phyloP scores from a whole-genome alignment of 257 asterid species.

The Solanum corneliomulleri region DNA sequence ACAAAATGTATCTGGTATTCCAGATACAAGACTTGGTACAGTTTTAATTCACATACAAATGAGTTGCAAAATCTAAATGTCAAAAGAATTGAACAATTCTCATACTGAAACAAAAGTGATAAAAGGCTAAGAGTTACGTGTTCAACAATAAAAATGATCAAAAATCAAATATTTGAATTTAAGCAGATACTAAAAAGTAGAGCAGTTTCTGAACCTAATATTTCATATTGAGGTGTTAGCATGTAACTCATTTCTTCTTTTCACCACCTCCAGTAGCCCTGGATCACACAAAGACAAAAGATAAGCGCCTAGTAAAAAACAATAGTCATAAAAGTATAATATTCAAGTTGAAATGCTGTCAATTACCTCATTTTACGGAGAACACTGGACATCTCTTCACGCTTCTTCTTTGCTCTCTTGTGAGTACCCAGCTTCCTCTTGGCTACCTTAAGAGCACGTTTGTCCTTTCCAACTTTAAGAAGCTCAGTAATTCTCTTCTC shows the following conservation, averaged over 20 bases:
- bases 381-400: conserved; percentile 45
- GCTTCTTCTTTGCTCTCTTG: conserved; percentile 9
- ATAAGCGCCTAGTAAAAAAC: neutral
- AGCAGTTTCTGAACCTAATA: neutral
- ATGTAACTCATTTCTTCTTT: conserved; percentile 14
- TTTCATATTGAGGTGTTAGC: neutral
- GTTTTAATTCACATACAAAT: neutral
- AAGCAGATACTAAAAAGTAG: neutral
- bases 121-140: neutral
- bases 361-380: conserved; percentile 40
- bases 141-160: neutral
- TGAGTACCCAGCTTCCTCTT: neutral
- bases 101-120: neutral
- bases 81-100: neutral
- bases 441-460: neutral
- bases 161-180: neutral
- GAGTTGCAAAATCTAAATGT: neutral
- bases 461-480: neutral
- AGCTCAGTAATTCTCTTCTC: neutral
- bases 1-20: neutral
- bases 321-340: neutral
- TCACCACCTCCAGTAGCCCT: conserved; percentile 32
- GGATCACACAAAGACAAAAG: neutral
- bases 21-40: neutral
- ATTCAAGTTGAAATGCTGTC: neutral